phyloP scores from a whole-genome alignment of 257 asterid genomes.

The Solanum bulbocastanum region DNA sequence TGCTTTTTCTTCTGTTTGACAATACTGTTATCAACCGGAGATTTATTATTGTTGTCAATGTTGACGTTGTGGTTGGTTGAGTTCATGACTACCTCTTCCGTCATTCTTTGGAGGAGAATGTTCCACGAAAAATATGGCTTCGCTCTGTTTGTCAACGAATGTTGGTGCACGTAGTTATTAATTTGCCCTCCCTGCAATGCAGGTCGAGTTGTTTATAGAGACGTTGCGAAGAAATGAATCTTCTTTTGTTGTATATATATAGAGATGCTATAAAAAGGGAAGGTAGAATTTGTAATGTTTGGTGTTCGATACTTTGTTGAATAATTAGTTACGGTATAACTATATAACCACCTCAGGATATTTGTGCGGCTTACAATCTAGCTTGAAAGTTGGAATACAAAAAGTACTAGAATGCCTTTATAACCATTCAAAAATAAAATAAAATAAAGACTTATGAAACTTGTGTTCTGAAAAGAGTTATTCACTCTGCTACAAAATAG shows the following conservation, averaged over 20 bases:
- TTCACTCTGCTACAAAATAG: background rate
- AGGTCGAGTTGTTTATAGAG: conserved; percentile 26
- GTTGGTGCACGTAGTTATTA: background rate
- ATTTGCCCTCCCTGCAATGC: conserved; percentile 54
- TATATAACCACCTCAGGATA: background rate
- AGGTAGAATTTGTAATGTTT: background rate
- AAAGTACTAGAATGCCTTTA: background rate
- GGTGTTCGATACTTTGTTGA: background rate
- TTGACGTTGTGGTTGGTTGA: background rate
- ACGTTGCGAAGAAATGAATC: background rate
- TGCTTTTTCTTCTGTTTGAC: conserved; percentile 21
- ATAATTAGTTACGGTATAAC: background rate
- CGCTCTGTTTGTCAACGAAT: background rate
- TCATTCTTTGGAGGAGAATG: background rate
- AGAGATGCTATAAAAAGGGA: background rate
- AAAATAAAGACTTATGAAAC: background rate
- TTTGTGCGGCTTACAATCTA: background rate
- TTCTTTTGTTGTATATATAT: background rate
- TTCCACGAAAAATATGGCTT: background rate
- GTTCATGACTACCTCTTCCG: background rate
- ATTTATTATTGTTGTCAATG: background rate
- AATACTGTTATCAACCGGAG: background rate
- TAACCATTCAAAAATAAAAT: background rate
- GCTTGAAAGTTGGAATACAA: background rate
- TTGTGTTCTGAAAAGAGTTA: background rate